Conservation (phyloP, 2,329 filamentous ascomycete species). For the Trichophyton equinum region DNA sequence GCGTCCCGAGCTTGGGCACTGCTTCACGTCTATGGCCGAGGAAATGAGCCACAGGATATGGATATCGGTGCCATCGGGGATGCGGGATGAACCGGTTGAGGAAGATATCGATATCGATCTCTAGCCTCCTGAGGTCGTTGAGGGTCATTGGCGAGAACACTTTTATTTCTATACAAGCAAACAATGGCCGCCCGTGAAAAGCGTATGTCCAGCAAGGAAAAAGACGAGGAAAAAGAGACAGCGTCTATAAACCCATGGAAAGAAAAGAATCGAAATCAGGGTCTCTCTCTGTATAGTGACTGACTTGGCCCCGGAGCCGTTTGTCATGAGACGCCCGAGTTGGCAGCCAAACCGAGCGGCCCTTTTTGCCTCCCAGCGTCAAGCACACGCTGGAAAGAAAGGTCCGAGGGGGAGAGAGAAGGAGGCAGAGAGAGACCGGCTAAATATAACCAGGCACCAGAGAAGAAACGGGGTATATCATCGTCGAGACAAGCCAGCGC, state of each 20-base stretch:
- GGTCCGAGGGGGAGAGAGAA: neutral
- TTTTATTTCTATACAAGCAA: neutral
- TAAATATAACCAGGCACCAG: no score
- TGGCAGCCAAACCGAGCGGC: no score
- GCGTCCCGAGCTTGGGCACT: slow-evolving; percentile 39
- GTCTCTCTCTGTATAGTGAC: no score
- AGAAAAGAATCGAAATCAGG: neutral
- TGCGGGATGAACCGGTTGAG: slow-evolving; percentile 58
- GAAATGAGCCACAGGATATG: slow-evolving; percentile 53
- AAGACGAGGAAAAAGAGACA: neutral
- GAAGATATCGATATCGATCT: slow-evolving; percentile 66
- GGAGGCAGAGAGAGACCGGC: neutral
- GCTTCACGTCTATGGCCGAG: slow-evolving; percentile 46
- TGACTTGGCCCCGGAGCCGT: no score
- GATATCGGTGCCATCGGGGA: slow-evolving; percentile 52
- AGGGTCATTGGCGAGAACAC: neutral
- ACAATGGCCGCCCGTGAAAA: neutral
- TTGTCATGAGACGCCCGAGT: no score
- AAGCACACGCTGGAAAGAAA: no score
- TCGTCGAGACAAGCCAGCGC: neutral
- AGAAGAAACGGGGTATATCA: no score
- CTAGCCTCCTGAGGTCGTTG: slow-evolving; percentile 14
- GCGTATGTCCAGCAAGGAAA: neutral
- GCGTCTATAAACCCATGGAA: neutral
- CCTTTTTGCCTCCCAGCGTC: no score